Evolutionary conservation across 1,139 yeast genomes (phyloP), one percentile per base, ranked within the genome.

Genomic region (Sporopachydermia cereana): DNA sequence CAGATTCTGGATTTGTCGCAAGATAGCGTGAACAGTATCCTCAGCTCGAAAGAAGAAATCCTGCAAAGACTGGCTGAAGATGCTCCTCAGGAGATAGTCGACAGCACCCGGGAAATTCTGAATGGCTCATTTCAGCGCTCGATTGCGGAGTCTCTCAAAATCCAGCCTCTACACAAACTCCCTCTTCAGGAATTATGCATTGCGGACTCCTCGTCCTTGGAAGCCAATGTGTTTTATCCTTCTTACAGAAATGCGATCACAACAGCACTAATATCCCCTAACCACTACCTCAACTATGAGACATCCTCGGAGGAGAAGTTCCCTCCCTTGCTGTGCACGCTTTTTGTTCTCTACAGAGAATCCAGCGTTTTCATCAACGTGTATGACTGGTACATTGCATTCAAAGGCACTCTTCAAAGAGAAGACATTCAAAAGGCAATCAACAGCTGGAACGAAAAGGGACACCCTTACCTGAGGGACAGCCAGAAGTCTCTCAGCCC

Each of bases 261-360:
- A 36, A 55, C 58, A 25, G 62, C 67, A 1, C 51, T 70, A 23
- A 54, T 67, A 2, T 62, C 63, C 36, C 68, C 73, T 1, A 52
- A 57, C 25, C 54, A 55, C 41, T 59, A 60, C 36, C 50, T 65
- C 49, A 36, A 41, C 4, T 44, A 46, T 17, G 20, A 47, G 7
- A 47, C 45, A 48, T 34, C 3, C 36, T 48, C 69, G 47, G 74
- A 68, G 22, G 39, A 34, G 22, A 20, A 20, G 5, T 34, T 34
- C 22, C 39, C 22, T 48, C 93, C 80, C 41, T 68, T 72, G 2
- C 58, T 81, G 12, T 68, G 77, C 31, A 74, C 73, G 42, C 59
- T 86, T 46, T 88, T 77, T 61, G 72, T 76, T 43, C 69, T 86
- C 20, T 82, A 82, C 59, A 75, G 91, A 50, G 96, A 88, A 56